phyloP scores from a whole-genome alignment of 805 yeast genomes.

The Ogataea philodendri region DNA sequence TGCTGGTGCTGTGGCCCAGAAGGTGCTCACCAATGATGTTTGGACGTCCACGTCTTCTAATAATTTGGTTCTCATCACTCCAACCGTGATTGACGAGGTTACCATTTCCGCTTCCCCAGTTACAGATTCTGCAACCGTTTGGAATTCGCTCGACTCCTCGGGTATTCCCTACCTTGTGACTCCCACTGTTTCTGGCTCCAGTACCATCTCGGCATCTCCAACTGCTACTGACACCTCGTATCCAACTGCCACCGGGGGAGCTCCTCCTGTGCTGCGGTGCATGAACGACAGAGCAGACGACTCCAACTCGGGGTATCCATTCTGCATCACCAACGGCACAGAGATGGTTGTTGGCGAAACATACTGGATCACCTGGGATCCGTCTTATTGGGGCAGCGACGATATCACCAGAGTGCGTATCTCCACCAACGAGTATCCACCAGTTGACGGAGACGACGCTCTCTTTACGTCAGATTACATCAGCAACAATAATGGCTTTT shows the following conservation, averaged over 20 bases:
- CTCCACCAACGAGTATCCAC: conserved; percentile 36
- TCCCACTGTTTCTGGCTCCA: conserved; percentile 37
- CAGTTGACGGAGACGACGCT: conserved; percentile 32
- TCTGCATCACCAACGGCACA: conserved; percentile 43
- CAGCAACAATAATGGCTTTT: conserved; percentile 39
- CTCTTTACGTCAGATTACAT: conserved; percentile 36
- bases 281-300: conserved; percentile 36
- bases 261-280: conserved; percentile 45
- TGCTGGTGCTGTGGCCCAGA: conserved; percentile 20
- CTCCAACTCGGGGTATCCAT: conserved; percentile 31
- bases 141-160: conserved; percentile 43
- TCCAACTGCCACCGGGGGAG: conserved; percentile 38
- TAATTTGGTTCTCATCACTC: conserved; percentile 25
- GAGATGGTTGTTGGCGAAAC: conserved; percentile 47
- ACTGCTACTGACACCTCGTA: conserved; percentile 36
- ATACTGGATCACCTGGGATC: conserved; percentile 42
- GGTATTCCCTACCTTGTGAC: conserved; percentile 44
- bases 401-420: conserved; percentile 37
- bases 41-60: conserved; percentile 39
- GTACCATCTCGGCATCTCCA: conserved; percentile 41
- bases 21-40: conserved; percentile 24
- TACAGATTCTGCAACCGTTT: conserved; percentile 36
- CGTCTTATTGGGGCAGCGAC: conserved; percentile 40
- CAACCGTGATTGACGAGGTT: conserved; percentile 53
- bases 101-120: conserved; percentile 44